Base-by-base conservation (phyloP, 2,329 filamentous ascomycete species). In the Penicillium crustosum region DNA sequence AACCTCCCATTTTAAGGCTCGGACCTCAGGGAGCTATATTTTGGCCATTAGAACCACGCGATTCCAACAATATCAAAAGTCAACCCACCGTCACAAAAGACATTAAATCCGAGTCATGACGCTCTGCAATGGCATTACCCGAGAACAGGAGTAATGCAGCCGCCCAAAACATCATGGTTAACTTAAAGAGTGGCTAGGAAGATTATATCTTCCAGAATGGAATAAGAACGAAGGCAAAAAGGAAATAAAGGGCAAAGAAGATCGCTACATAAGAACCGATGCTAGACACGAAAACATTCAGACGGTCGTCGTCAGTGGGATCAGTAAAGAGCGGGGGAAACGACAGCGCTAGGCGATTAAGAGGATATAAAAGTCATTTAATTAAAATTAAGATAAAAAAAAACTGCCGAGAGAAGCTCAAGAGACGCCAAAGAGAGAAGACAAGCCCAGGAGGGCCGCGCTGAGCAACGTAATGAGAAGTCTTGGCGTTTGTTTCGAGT, bases 1-100 rank as follows among this genome's bases (percentile, higher is more conserved):
- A 47, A 70, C 42, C 29, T 71, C 61, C 67, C 67, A 70, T 61
- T 67, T 70, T 49, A 69, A 64, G 27, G 68, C 64, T 44, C 65
- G 66, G n/a, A 69, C 60, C 33, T 70, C 65, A n/a, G 69, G 69
- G 25, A 70, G 64, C 69, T 71, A 43, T 48, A 56, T 19, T 36
- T 9, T 55, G 31, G 21, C 19, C 17, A 52, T 66, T 45, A 61
- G 60, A 33, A 43, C 31, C 7, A 27, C 6, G 13, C 10, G 29
- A 33, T 10, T 35, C 44, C 17, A 21, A 17, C 23, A 35, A 19
- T 27, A 5, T 39, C 38, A 31, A 42, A 13, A 25, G 23, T 53
- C 27, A 36, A 64, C 67, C 38, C 57, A 74, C 71, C 33, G 72
- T 73, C 43, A 73, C 64, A 57, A 73, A 74, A 49, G 70, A 72